Base-by-base conservation (phyloP, 2,329 filamentous ascomycete species). In the Mollisia scopiformis region DNA sequence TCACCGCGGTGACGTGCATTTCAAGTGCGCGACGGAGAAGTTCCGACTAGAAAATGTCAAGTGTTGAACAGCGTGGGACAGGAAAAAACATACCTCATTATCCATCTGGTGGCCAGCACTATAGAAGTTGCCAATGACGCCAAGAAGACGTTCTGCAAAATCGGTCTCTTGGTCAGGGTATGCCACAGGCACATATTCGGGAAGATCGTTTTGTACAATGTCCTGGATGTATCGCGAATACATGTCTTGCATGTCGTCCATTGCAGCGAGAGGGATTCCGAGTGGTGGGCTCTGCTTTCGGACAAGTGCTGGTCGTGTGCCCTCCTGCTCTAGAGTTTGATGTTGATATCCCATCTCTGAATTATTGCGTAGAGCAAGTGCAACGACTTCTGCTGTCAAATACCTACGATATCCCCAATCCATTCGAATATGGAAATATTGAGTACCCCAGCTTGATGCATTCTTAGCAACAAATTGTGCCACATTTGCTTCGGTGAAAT, bases 1-100 rank as follows among this genome's bases (percentile, higher is more conserved):
- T 71, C 7, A 67, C 62, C 13, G 61, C 59, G 7, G 66, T 70
- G 21, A 72, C 66, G 51, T 73, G 71, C 41, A 72, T 69, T 57
- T 72, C 71, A 25, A 73, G 23, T 19, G 69, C 71, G 52, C 65
- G 61, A 11, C 70, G 68, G 25, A 73, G 66, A 35, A 72, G 52
- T 30, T 68, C 65, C 27, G 63, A 69, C 70, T 73, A 30, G 11
- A 27, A 47, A 23, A 31, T 43, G 53, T 67, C 39, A 67, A 47
- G 55, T 13, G 10, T 1, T 43, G 8, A 35, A 51, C 46, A 30
- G 31, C 11, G 25, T 47, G n/a, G n/a, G 31, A 55, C n/a, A 54
- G 2, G 27, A 27, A 19, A 8, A 30, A 25, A 21, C n/a, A 21
- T 47, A 71, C 71, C 61, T 72, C 71, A 5, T 65, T 65, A 43